Evolutionary conservation across 1,139 yeast genomes (phyloP).

Genomic region (Protomyces inouyei): DNA sequence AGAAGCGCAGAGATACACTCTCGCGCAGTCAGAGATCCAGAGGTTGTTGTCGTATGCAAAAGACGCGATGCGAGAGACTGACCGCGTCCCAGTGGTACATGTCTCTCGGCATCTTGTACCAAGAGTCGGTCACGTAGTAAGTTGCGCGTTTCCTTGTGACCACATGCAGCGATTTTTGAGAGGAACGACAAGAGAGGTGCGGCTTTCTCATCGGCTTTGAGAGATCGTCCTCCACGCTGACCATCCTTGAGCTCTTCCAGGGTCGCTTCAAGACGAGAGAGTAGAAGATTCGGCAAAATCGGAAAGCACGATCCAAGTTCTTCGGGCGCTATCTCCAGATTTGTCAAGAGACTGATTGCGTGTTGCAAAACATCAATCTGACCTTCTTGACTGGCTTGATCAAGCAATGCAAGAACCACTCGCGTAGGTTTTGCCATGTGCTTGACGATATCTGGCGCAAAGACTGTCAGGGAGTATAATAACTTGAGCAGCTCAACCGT

Average conservation of each 20-base stretch:
- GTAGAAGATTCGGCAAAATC: neutral
- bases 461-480: neutral
- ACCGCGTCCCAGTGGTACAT: constrained; percentile 30
- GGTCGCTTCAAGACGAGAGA: neutral
- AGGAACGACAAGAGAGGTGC: constrained; percentile 22
- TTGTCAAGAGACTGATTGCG: neutral
- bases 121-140: constrained; percentile 16
- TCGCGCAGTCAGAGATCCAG: constrained; percentile 1
- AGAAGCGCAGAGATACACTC: constrained; percentile 30
- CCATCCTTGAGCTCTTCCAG: constrained; percentile 1
- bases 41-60: constrained; percentile 26
- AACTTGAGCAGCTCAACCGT: neutral
- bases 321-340: neutral
- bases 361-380: neutral
- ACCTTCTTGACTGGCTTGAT: neutral
- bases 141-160: constrained; percentile 3
- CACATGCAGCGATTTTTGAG: neutral
- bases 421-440: neutral
- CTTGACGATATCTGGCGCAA: neutral
- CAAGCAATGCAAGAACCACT: neutral
- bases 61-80: constrained; percentile 28
- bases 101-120: constrained; percentile 28
- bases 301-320: neutral
- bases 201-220: constrained; percentile 12
- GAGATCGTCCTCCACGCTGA: neutral